Conservation (phyloP, 441 rosid species). For the Kokia cookei region DNA sequence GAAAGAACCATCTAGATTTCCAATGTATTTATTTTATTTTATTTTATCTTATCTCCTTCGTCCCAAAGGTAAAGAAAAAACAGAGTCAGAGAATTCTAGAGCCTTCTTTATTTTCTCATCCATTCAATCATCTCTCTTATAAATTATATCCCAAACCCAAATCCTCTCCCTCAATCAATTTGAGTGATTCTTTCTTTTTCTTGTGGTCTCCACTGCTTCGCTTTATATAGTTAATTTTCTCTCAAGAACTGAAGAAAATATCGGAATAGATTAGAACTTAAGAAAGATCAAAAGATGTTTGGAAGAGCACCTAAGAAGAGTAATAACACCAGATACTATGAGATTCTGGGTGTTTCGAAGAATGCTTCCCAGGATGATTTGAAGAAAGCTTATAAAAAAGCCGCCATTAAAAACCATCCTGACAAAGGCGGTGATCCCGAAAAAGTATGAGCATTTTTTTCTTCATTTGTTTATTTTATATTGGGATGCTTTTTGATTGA, state of each 20-base stretch:
- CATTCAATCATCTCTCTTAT: background rate
- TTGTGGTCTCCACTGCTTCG: background rate
- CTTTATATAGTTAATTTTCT: background rate
- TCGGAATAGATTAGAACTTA: background rate
- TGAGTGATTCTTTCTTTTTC: background rate
- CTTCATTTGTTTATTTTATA: background rate
- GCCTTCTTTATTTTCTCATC: background rate
- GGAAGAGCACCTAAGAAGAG: conserved; percentile 71
- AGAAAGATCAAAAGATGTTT: conserved; percentile 36
- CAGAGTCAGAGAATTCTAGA: conserved; percentile 4
- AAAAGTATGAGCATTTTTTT: conserved; percentile 30
- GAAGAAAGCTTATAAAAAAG: conserved; percentile 72
- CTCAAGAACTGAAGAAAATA: background rate
- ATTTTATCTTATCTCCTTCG: background rate
- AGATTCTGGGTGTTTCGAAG: conserved; percentile 65
- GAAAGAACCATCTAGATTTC: background rate
- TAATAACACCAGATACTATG: conserved; percentile 60
- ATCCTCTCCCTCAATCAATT: background rate
- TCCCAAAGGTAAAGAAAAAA: background rate
- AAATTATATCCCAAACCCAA: background rate
- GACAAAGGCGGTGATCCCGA: conserved; percentile 91
- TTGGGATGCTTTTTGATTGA: background rate
- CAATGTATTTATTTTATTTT: background rate
- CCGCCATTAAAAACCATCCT: conserved; percentile 89
- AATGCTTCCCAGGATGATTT: conserved; percentile 61